Base-by-base conservation (phyloP, 805 yeast genomes). In the Candida schatavii region DNA sequence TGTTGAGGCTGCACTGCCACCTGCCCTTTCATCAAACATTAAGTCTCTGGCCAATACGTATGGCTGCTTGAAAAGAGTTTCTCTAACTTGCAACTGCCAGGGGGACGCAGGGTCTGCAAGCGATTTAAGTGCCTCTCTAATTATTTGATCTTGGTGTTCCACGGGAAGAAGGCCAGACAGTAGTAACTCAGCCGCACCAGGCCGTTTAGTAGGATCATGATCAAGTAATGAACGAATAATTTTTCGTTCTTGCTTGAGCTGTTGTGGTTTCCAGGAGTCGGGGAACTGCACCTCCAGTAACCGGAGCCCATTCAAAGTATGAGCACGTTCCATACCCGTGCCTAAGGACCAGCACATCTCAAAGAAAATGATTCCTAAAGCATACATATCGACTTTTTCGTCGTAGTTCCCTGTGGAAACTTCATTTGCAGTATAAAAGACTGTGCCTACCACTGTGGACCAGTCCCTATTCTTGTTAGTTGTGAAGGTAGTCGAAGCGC, bases 261-360 rank as follows among this genome's bases (percentile, higher is more conserved):
- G 77, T 2, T 68, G 63, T 5, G 62, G 64, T 17, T 75, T 69
- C 56, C 89, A 90, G 39, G 80, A 85, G 0, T 62, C 20, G 0
- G 99, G 99, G 47, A 93, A 85, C 4, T 75, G 76, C 11, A 88
- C 74, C 0, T 73, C 57, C 0, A 78, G 61, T 1, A 71, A 58
- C 42, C 99, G 70, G 41, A 91, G 61, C 19, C 75, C 70, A 45
- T 80, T 76, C n/a, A 93, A 64, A 5, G 81, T 86, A 36, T 75
- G 72, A 9, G 85, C 88, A 40, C 99, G 74, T 59, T 93, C 99
- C 97, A 93, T 93, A 2, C 88, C 90, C 0, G 99, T 93, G n/a
- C 74, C 72, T 52, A 91, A 72, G 1, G 83, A 73, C 57, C 82
- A 88, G 22, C 88, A 77, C 99, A 93, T 93, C 58, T 93, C 99